Evolutionary conservation across 2,329 filamentous ascomycete genomes (phyloP), one percentile per base, ranked within the genome.

Genomic region (Monilinia vaccinii-corymbosi): DNA sequence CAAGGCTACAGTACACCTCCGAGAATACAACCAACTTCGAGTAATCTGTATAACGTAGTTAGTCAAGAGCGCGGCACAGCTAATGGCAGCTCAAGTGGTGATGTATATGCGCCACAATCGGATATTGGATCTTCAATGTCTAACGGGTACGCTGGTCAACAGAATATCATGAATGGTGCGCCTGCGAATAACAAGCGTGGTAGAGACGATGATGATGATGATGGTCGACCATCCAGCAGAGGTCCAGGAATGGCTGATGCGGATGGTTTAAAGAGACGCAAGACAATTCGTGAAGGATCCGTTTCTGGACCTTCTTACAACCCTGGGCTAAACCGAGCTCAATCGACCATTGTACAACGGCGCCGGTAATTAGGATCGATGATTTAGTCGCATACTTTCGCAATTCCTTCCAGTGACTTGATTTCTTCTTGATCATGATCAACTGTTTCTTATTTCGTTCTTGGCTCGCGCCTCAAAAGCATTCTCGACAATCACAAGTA

Each of bases 11-110:
- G 79, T 71, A 92, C 90, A 0, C 88, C 92, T 52, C 91, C 91
- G 25, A 86, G 91, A 46, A 78, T 82, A 10, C 77, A 80, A 60
- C 79, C 85, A 62, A 81, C 87, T 4, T 86, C 89, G 0, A 92
- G 89, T 77, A 95, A 85, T 71, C 78, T 96, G 55, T 96, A 96
- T 79, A 95, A 86, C 73, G 87, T 95, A 64, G 91, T 96, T 77
- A 92, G 87, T 72, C 91, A 89, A 71, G 88, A 90, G 62, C 83
- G 89, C 31, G 83, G 79, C 34, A 74, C 83, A 13, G 77, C 81
- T 21, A 90, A 89, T 66, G 87, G 87, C n/a, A 80, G 79, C 34
- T 74, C 83, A 14, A 75, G 80, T 23, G 81, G 81, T 53, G 89
- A 95, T 66, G 82, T 86, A 8, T 95, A 95, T 71, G 81, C 83